A percentile compares a stretch with the other conserved stretches of the same genome.
Evolutionary conservation across 169 alveolate species (phyloP).

Genomic region (Theileria orientalis): DNA sequence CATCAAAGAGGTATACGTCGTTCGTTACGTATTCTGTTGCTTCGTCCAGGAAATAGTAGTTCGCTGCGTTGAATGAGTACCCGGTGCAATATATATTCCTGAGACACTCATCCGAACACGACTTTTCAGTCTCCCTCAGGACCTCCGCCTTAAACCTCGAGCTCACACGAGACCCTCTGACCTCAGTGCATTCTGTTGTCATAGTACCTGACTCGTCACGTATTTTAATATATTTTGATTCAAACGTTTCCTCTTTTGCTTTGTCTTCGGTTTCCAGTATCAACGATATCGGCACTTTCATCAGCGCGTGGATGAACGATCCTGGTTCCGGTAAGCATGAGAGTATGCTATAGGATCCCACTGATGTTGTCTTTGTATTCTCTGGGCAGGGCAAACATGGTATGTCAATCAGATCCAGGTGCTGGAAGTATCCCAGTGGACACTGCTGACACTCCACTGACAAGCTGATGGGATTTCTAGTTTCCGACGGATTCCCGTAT

Average conservation of each 20-base stretch:
- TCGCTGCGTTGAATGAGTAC: conserved; percentile 51
- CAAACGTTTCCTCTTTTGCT: neutral
- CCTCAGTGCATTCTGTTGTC: neutral
- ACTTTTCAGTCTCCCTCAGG: conserved; percentile 36
- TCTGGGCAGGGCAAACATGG: conserved; percentile 76
- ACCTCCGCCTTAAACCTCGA: conserved; percentile 22
- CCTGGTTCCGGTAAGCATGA: conserved; percentile 72
- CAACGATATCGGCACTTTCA: neutral
- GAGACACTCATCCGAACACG: conserved; percentile 62
- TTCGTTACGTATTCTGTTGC: conserved; percentile 30
- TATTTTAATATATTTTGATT: conserved; percentile 6
- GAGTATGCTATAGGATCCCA: conserved; percentile 60
- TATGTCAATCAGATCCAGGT: conserved; percentile 50
- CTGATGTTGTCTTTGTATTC: conserved; percentile 52
- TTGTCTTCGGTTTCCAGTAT: neutral
- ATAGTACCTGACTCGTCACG: neutral
- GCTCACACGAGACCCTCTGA: neutral
- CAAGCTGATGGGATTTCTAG: conserved; percentile 51
- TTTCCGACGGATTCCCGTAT: conserved; percentile 60
- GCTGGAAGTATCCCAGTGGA: conserved; percentile 71
- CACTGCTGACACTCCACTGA: conserved; percentile 66
- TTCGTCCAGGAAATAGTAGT: conserved; percentile 1
- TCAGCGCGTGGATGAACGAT: conserved; percentile 23
- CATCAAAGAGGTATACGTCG: conserved; percentile 18
- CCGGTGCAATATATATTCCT: conserved; percentile 72